phyloP scores from a whole-genome alignment of 2,329 filamentous ascomycete species.

The Fusarium chuoi region DNA sequence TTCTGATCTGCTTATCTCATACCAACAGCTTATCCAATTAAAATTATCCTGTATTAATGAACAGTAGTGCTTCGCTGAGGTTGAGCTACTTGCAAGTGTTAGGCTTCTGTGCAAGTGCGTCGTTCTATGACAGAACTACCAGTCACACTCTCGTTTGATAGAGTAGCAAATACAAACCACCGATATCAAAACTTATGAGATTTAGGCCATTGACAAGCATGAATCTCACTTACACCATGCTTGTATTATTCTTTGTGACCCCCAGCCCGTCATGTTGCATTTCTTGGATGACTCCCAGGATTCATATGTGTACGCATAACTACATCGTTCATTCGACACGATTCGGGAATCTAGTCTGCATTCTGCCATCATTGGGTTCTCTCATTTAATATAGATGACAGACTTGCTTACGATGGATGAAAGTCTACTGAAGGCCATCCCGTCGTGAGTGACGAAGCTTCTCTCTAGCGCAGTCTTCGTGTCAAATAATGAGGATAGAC shows the following conservation, averaged over 20 bases:
- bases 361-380: accelerated
- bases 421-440: too few species aligned
- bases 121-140: neutral
- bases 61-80: neutral
- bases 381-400: accelerated
- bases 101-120: neutral
- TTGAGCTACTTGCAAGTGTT: neutral
- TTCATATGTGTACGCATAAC: neutral
- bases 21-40: accelerated
- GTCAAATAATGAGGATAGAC: neutral
- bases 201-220: too few species aligned
- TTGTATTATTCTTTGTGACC: neutral
- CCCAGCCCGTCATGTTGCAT: neutral
- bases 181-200: accelerated
- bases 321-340: neutral
- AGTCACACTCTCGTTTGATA: neutral
- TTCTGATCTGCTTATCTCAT: neutral
- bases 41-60: accelerated
- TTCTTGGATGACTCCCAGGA: accelerated
- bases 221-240: accelerated
- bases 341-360: accelerated
- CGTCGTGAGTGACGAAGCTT: too few species aligned
- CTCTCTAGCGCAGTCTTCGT: neutral
- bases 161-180: neutral
- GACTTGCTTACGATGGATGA: accelerated